Evolutionary conservation across 768 basidiomycete species (phyloP), one percentile per base, ranked within the genome.

Genomic region (Mycena crocata): DNA sequence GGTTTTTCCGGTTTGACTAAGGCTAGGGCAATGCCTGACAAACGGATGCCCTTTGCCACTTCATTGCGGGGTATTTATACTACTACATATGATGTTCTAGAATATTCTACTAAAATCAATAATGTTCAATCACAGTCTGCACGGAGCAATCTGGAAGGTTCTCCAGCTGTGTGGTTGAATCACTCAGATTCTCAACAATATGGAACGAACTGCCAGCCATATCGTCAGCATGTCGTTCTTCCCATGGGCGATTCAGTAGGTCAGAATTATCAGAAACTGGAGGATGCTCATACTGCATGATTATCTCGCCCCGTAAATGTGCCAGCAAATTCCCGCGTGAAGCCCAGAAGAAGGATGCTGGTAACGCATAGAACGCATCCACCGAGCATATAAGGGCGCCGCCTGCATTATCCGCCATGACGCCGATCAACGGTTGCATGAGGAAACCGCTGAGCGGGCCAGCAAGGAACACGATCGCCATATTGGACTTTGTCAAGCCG

Each of bases 401-500:
- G 84, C 57, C 96, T 42, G 90, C 95, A 45, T 89, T 88, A 76
- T 98, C 96, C 28, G 95, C 91, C 48, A 96, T 82, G 24, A 95
- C 84, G 62, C 94, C 93, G 71, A 97, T 94, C 45, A 96, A 76
- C 1, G 96, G 97, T 74, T 98, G 96, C 70, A 97, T 92, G 49
- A 98, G 82, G 24, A 99, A 85, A 2, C 96, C 96, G 0, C 93
- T 94, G 9, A 96, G 80, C 2, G 95, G 96, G 0, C 96, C 96
- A 2, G 96, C 96, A 48, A 97, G 85, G 76, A 99, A 96, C 14
- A 98, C 96, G 24, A 94, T 83, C 0, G 95, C 91, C 89, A 98
- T 94, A 66, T 85, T 84, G 3, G 93, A 91, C 78, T 95, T 97
- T 2, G 91, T 89, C 15, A 98, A 81, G 17, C 96, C 96, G 0